Evolutionary conservation across 257 asterid species (phyloP), one percentile per base, ranked within the genome.

Genomic region (Plantago major): DNA sequence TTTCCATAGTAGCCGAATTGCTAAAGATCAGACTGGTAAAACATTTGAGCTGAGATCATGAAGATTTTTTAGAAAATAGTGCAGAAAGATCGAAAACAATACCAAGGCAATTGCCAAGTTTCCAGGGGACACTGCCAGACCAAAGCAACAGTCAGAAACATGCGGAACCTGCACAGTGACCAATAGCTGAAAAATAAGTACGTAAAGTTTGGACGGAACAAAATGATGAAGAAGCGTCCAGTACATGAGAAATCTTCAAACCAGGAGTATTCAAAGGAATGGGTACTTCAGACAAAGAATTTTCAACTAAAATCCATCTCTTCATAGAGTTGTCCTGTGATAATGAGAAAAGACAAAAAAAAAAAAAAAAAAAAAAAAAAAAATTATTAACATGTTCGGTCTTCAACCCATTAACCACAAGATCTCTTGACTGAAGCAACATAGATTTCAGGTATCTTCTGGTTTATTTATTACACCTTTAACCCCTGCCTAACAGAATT

Each of bases 41-140:
- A 30, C 5, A 30, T 30, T 3, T 30, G 37, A 30, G 37, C 37
- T 30, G 37, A 30, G 37, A 30, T 30, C 3, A 30, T 30, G 5
- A 30, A 3, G 37, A n/a, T n/a, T n/a, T 30, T 30, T 30, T 30
- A 3, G 3, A 30, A 5, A 30, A 30, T 30, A 5, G 3, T 30
- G 37, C 12, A 48, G 42, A 61, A 44, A 42, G 68, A 65, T 43
- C 50, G 58, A 65, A 58, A 43, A 68, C 12, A 37, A 60, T 88
- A 91, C 98, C 97, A 85, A 86, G 16, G 94, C 95, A 74, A 89
- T 67, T 67, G 84, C 85, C 80, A 93, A 81, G 73, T 75, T 87
- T 75, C 96, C 96, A 51, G 94, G 95, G 57, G 99, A 93, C 64
- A 87, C 65, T 10, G 97, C 92, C 64, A 93, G 74, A 71, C 99